phyloP scores from a whole-genome alignment of 83 land plant genomes.

The Thuja plicata region DNA sequence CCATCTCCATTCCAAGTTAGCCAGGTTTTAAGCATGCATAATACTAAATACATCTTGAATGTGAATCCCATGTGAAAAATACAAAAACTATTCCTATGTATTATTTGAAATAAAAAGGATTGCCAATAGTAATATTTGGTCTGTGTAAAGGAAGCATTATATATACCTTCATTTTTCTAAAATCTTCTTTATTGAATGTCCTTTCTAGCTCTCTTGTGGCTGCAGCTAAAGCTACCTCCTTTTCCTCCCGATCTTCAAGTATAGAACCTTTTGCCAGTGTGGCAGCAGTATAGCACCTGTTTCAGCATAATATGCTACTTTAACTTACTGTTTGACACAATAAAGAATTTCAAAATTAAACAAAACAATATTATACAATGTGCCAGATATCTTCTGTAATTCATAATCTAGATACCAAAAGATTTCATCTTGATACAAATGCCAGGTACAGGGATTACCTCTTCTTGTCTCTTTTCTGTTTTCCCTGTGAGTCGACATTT shows the following conservation, averaged over 20 bases:
- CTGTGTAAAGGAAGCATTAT: not conserved
- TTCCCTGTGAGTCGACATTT: not conserved
- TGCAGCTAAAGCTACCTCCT: conserved; percentile 68
- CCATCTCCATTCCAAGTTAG: too few species aligned
- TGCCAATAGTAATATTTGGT: not conserved
- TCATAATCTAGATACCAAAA: conserved; percentile 3
- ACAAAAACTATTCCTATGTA: not conserved
- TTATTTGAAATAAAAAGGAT: not conserved
- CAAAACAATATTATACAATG: not conserved
- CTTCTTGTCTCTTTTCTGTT: not conserved
- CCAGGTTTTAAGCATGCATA: too few species aligned
- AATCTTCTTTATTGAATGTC: conserved; percentile 80
- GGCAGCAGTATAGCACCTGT: conserved; percentile 77
- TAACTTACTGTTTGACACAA: not conserved
- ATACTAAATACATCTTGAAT: not conserved
- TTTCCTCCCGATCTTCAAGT: conserved; percentile 49
- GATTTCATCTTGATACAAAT: not conserved
- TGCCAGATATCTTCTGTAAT: not conserved
- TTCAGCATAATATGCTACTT: not conserved
- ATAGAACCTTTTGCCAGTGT: conserved; percentile 52
- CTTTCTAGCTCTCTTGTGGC: conserved; percentile 87
- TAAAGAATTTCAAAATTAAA: not conserved
- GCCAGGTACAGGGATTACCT: not conserved
- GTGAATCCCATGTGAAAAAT: not conserved
- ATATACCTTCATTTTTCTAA: conserved; percentile 82